A percentile compares a stretch with the other conserved stretches of the same genome.
phyloP scores from a whole-genome alignment of 208 protist species.

The Leishmania turanica region DNA sequence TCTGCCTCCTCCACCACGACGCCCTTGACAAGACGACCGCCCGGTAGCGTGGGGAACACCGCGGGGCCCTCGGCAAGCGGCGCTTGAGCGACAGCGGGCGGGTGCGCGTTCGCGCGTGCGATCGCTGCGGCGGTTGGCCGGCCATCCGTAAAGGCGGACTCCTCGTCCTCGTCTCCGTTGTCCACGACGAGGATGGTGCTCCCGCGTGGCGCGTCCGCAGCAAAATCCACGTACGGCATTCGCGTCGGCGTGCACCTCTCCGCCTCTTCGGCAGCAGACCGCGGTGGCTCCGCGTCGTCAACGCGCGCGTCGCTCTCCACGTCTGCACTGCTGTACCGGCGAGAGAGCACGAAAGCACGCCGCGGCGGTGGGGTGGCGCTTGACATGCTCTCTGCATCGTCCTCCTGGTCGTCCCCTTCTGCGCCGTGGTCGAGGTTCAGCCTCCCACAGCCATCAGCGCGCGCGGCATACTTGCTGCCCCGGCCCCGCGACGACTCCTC shows the following conservation, averaged over 20 bases:
- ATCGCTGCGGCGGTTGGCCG: no score
- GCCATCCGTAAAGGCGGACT: no score
- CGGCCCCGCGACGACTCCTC: neutral
- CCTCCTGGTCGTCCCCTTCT: neutral
- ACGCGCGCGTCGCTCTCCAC: neutral
- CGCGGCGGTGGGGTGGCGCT: slow-evolving; percentile 49
- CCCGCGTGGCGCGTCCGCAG: neutral
- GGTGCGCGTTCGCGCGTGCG: neutral
- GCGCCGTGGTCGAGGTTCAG: neutral
- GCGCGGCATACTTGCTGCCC: neutral
- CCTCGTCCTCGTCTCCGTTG: slow-evolving; percentile 1
- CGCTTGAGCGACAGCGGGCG: neutral
- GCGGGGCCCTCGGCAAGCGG: neutral
- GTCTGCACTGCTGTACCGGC: slow-evolving; percentile 19
- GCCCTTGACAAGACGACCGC: neutral
- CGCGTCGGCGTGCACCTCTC: neutral
- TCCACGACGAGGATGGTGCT: slow-evolving; percentile 13
- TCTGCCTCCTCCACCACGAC: slow-evolving; percentile 8
- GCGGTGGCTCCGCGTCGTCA: neutral
- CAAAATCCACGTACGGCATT: neutral
- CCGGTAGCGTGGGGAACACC: neutral
- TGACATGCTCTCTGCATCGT: neutral
- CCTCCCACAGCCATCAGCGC: neutral
- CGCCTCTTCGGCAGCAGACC: neutral
- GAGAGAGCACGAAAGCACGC: slow-evolving; percentile 54